Base-by-base conservation (phyloP, 2,329 filamentous ascomycete genomes). In the Talaromyces sp. region DNA sequence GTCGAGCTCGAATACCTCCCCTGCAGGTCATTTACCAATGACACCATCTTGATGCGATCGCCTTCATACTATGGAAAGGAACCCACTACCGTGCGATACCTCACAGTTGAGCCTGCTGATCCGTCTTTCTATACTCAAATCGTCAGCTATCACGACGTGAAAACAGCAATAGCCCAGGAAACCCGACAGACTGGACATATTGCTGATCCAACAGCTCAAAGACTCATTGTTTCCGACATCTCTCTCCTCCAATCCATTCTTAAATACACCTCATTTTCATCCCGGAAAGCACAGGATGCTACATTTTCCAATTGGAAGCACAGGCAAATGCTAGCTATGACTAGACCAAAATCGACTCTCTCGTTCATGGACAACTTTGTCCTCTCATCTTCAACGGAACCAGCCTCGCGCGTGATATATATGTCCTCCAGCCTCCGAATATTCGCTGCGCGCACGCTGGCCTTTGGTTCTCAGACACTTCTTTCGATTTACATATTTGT, bases 1-100 rank as follows among this genome's bases (percentile, higher is more conserved):
- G 28, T 55, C 19, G 52, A 55, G 31, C 31, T 55, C 17, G 45
- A 13, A n/a, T 55, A 55, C 40, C 52, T 55, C 19, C 52, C 52
- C 6, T 55, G 52, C 17, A 35, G 40, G 10, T 55, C 52, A 11
- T 55, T 55, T 25, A 45, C 52, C 9, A 55, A 55, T 25, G 52
- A 43, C 13, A 22, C 9, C 15, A 45, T 55, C 25, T 13, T 15
- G 3, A 43, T 55, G 52, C 39, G 40, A 17, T 55, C 52, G 13
- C 39, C 52, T 10, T 45, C 52, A 5, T 45, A 2, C 21, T 15
- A 43, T 36, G 52, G 7, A 21, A 35, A 22, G 5, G 36, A 45
- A 22, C 10, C 17, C 17, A 31, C 11, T 5, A 36, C 2, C 6
- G 52, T 36, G 10, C 37, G 39, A 35, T 37, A 17, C 28, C 3